Evolutionary conservation across 768 basidiomycete genomes (phyloP), one percentile per base, ranked within the genome.

Genomic region (Gautieria morchelliformis): DNA sequence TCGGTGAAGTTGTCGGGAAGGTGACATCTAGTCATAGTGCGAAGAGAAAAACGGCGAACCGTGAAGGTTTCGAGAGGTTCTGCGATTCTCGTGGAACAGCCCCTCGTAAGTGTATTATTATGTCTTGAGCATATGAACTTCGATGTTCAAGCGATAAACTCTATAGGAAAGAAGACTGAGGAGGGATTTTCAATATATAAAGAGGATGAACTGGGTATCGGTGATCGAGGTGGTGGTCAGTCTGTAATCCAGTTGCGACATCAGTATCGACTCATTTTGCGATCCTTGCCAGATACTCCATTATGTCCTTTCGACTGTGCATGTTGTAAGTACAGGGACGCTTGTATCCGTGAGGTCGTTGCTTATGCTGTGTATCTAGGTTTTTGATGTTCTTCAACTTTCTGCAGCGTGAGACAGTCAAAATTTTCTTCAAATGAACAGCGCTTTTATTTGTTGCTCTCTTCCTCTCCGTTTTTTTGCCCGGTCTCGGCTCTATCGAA

Each of bases 291-390:
- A 93, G 90, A 88, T 68, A 91, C 90, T 0, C 80, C 87, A 3
- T 68, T 87, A 41, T 93, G 90, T 72, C 91, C 91, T 6, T 93
- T 93, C 66, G 91, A 93, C 67, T 93, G 91, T 68, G 76, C 88
- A 39, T 93, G 91, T 64, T 93, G 91, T 90, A 64, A 71, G 88
- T 74, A n/a, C 35, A 11, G 6, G 4, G 19, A 5, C n/a, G 24
- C 11, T 46, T 46, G 45, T 3, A 27, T 50, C 9, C 8, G 27
- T 9, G 30, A n/a, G 5, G 10, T 40, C 22, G 11, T 37, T 15
- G 33, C 20, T 48, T 22, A 40, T n/a, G 30, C 20, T 22, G 7
- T 10, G 22, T 22, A n/a, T 4, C 22, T 14, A 40, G 45, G 45
- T 19, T 33, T 47, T 30, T 48, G 48, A 33, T 30, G 41, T 48